Conservation (phyloP, 2,329 filamentous ascomycete genomes). For the Aspergillus alliaceus region DNA sequence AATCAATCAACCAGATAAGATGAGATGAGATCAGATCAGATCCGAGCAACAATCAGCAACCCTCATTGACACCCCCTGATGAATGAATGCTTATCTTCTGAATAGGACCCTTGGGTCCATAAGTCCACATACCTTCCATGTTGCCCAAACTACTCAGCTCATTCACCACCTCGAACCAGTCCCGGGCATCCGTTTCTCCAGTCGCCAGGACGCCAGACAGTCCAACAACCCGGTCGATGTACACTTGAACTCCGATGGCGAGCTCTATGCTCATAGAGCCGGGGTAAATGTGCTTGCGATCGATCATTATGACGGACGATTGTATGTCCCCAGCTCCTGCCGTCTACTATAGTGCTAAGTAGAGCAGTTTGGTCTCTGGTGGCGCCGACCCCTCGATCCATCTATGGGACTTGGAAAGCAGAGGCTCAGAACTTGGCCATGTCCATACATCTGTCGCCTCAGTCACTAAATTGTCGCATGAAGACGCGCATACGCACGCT, state of each 20-base stretch:
- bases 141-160: slow-evolving; percentile 64
- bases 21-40: slow-evolving; percentile 1
- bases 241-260: slow-evolving; percentile 18
- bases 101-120: slow-evolving; percentile 72
- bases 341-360: slow-evolving; percentile 11
- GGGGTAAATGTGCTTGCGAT: slow-evolving; percentile 78
- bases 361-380: slow-evolving; percentile 71
- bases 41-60: not conserved
- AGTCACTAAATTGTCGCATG: slow-evolving; percentile 36
- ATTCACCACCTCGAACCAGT: slow-evolving; percentile 68
- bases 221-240: slow-evolving; percentile 6
- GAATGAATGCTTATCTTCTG: slow-evolving; percentile 76
- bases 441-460: slow-evolving; percentile 53
- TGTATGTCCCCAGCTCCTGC: slow-evolving; percentile 47
- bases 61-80: slow-evolving; percentile 40
- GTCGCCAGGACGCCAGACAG: slow-evolving; percentile 31
- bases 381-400: slow-evolving; percentile 82
- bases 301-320: slow-evolving; percentile 77
- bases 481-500: slow-evolving; percentile 44
- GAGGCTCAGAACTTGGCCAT: slow-evolving; percentile 51
- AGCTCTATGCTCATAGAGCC: slow-evolving; percentile 64
- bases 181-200: slow-evolving; percentile 69
- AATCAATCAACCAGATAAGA: no score
- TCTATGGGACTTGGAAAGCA: slow-evolving; percentile 79
- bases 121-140: slow-evolving; percentile 62